Conservation (phyloP, 768 basidiomycete genomes). For the Astraeus odoratus region DNA sequence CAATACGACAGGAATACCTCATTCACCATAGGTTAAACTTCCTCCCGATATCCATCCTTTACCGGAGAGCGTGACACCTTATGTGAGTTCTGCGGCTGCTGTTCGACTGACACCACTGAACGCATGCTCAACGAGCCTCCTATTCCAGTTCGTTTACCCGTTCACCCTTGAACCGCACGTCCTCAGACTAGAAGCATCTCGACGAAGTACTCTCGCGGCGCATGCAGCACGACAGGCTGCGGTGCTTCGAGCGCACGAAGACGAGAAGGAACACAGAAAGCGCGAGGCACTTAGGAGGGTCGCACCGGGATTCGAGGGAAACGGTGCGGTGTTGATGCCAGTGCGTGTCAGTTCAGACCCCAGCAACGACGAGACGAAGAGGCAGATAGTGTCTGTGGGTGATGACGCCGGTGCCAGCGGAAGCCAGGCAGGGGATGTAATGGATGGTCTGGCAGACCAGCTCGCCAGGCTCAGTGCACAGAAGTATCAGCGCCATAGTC, state of each 20-base stretch:
- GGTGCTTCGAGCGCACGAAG: slow-evolving; percentile 61
- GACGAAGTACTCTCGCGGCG: slow-evolving; percentile 47
- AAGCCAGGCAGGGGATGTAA: slow-evolving; percentile 59
- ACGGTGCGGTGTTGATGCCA: slow-evolving; percentile 42
- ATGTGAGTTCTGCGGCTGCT: slow-evolving; percentile 70
- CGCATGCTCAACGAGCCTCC: neutral
- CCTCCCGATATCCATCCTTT: slow-evolving; percentile 93
- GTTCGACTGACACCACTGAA: too few relatives aligned
- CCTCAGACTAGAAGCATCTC: slow-evolving; percentile 66
- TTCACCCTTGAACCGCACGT: slow-evolving; percentile 90
- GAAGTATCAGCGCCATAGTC: neutral
- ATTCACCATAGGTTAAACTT: slow-evolving; percentile 56
- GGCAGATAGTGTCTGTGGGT: slow-evolving; percentile 6
- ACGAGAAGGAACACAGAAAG: slow-evolving; percentile 51
- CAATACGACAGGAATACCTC: neutral
- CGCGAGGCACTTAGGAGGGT: slow-evolving; percentile 66
- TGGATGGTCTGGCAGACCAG: slow-evolving; percentile 80
- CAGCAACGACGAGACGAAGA: slow-evolving; percentile 4
- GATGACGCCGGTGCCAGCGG: too few relatives aligned
- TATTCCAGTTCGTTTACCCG: slow-evolving; percentile 84
- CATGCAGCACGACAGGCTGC: slow-evolving; percentile 63
- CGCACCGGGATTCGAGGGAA: slow-evolving; percentile 80
- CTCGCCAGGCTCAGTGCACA: slow-evolving; percentile 55
- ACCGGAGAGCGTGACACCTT: slow-evolving; percentile 83
- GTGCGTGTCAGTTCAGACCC: slow-evolving; percentile 11